phyloP scores from a whole-genome alignment of 129 eudicot genomes.

The Escallonia herrerae region DNA sequence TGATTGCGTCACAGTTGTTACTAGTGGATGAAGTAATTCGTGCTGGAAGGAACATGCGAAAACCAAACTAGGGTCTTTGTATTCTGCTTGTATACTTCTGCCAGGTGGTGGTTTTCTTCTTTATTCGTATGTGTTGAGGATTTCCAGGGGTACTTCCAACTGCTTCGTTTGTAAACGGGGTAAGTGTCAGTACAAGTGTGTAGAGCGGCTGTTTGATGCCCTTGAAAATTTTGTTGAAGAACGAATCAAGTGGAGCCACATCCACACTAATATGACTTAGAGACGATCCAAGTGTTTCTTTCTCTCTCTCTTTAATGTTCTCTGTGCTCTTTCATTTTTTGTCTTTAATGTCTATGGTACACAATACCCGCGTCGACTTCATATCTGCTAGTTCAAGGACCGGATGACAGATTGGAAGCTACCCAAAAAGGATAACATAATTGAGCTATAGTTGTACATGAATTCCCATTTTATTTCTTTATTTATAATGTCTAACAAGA shows the following conservation, averaged over 20 bases:
- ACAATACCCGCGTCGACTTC: too few species aligned
- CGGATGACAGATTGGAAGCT: too few species aligned
- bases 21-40: conserved; percentile 98
- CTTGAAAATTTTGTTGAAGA: conserved; percentile 5
- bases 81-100: not conserved
- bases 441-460: too few species aligned
- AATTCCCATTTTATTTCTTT: too few species aligned
- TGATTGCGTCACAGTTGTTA: conserved; percentile 85
- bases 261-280: not conserved
- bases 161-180: not conserved
- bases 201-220: not conserved
- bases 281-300: not conserved
- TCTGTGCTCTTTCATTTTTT: not conserved
- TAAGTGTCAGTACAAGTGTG: not conserved
- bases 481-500: too few species aligned
- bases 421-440: too few species aligned
- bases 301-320: not conserved
- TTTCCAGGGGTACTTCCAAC: not conserved
- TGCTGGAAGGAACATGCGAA: conserved; percentile 98
- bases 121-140: not conserved
- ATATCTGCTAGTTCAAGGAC: too few species aligned
- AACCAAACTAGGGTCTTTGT: conserved; percentile 43
- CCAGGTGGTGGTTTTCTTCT: not conserved
- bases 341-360: too few species aligned
- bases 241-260: not conserved